Base-by-base conservation (phyloP, 2,329 filamentous ascomycete species). In the Fusarium hostae region DNA sequence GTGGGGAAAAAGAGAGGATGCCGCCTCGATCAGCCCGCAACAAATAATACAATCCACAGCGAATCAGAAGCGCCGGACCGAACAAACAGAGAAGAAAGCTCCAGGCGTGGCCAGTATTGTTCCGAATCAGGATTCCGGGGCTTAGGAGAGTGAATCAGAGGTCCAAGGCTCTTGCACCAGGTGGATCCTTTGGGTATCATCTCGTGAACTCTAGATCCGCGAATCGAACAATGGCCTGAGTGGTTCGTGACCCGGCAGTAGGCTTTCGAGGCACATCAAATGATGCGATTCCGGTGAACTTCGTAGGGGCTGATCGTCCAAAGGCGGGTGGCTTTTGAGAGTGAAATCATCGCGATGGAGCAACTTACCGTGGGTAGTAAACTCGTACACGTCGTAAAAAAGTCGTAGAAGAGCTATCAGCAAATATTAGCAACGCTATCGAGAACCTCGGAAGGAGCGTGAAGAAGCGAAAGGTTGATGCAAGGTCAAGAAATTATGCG, bases 381-480 rank as follows among this genome's bases (percentile, higher is more conserved):
- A 66, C 68, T 75, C 73, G 75, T 77, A 70, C 75, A 77, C 66
- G 70, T 77, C 75, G 75, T 77, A 59, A 77, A 72, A 66, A 74
- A 69, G 60, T 75, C 75, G 75, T 75, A 68, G 70, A 68, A 76
- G 66, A 72, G 72, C 75, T 77, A 56, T 45, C 28, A 26, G 43
- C n/a, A 26, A 63, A 40, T 22, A 39, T 76, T 52, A 76, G 74
- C 64, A 63, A 67, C 51, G 45, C 47, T 18, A 30, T 60, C 41
- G 35, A 40, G 13, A 13, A n/a, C n/a, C 32, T 26, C 34, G 41
- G 41, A 62, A 59, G 15, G 18, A 47, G 48, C 48, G 52, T 48
- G 39, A 41, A 52, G 28, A 22, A 24, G 41, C 12, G 28, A 24
- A 50, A 47, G 20, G 24, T 50, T 12, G 32, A 39, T 63, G 55